Conservation (phyloP, 495 filamentous ascomycete genomes). For the Aspergillus campestris region DNA sequence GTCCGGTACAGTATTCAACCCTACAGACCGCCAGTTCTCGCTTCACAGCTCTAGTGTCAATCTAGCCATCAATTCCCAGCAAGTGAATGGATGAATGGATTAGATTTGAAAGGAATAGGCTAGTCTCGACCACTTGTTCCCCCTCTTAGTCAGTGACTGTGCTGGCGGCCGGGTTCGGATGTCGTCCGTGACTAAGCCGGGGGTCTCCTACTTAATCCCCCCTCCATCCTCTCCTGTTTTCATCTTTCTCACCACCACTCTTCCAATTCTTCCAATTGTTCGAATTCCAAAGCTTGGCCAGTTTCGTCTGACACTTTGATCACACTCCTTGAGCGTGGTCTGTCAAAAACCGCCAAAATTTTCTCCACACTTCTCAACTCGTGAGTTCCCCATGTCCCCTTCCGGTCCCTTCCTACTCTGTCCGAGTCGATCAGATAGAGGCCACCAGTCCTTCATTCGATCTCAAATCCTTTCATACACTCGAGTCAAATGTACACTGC, state of each 20-base stretch:
- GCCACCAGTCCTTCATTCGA: no score
- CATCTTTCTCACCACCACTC: conserved; percentile 4
- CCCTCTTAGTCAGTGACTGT: conserved; percentile 1
- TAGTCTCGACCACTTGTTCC: no score
- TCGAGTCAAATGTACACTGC: background rate
- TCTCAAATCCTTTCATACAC: background rate
- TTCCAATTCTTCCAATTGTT: background rate
- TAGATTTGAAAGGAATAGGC: no score
- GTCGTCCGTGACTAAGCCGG: conserved; percentile 1
- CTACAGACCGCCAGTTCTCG: no score
- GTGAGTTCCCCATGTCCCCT: conserved; percentile 20
- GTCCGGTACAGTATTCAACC: no score
- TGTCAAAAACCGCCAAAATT: conserved; percentile 39
- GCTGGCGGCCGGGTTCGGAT: background rate
- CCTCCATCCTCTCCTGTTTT: conserved; percentile 1
- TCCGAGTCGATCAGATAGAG: background rate
- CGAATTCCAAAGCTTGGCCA: conserved; percentile 1
- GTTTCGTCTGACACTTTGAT: conserved; percentile 16
- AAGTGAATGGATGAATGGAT: no score
- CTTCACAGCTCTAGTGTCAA: no score
- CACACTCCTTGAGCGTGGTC: conserved; percentile 37
- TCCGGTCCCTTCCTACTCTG: background rate
- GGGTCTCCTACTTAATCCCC: conserved; percentile 7
- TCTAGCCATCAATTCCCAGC: no score
- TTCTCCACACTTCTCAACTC: conserved; percentile 44